Conservation (phyloP, 106 monocot genomes). For the Phalaenopsis aphrodite region DNA sequence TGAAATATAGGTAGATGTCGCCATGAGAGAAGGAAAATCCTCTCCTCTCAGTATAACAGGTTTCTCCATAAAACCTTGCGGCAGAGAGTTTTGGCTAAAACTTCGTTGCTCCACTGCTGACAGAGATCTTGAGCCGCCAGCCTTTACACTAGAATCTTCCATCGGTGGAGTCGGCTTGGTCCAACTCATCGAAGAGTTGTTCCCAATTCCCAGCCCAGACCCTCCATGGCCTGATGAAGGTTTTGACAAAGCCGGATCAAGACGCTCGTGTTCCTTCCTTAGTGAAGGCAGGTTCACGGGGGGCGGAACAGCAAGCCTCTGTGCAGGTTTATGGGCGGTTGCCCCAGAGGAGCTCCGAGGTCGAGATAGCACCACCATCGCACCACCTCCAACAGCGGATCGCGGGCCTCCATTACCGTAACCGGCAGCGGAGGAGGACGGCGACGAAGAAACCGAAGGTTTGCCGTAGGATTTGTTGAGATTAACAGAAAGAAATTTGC, state of each 20-base stretch:
- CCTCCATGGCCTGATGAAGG: slow-evolving; percentile 26
- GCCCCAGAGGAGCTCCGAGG: slow-evolving; percentile 35
- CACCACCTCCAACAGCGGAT: slow-evolving; percentile 23
- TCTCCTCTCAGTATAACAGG: slow-evolving; percentile 58
- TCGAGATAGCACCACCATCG: slow-evolving; percentile 79
- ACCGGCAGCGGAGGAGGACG: background rate
- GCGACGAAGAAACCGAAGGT: slow-evolving; percentile 4
- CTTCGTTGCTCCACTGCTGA: background rate
- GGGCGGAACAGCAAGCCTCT: slow-evolving; percentile 69
- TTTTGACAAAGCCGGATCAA: slow-evolving; percentile 34
- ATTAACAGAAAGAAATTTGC: slow-evolving; percentile 89
- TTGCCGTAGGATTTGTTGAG: slow-evolving; percentile 82
- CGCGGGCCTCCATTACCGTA: slow-evolving; percentile 9
- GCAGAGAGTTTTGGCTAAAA: background rate
- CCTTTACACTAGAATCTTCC: background rate
- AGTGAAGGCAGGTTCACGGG: slow-evolving; percentile 90
- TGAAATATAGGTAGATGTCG: slow-evolving; percentile 13
- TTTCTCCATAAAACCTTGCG: slow-evolving; percentile 18
- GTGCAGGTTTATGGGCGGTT: slow-evolving; percentile 21
- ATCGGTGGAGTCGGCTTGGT: slow-evolving; percentile 38
- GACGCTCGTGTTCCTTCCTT: slow-evolving; percentile 80
- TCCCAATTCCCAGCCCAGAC: slow-evolving; percentile 40
- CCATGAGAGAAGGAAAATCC: slow-evolving; percentile 44
- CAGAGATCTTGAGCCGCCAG: slow-evolving; percentile 22
- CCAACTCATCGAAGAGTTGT: slow-evolving; percentile 60